Conservation (phyloP, 129 eudicot species). For the Centrapalus pauciflorus region DNA sequence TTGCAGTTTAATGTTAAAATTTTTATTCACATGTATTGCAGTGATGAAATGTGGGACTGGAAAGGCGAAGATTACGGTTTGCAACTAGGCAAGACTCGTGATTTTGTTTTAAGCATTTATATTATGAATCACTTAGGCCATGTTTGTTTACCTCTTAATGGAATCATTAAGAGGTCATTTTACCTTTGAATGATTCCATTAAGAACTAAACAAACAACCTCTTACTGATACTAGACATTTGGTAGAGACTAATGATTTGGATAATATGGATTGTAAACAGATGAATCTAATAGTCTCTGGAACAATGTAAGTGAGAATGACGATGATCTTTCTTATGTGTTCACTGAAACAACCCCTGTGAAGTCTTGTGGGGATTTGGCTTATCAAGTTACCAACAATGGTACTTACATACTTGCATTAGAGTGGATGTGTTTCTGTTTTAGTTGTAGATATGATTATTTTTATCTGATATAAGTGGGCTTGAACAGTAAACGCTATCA, state of each 20-base stretch:
- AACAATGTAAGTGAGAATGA: constrained; percentile 38
- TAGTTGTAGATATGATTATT: not conserved
- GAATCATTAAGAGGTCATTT: no score
- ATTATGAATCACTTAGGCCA: not conserved
- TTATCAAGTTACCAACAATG: constrained; percentile 38
- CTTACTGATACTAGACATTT: not conserved
- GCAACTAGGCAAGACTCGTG: constrained; percentile 34
- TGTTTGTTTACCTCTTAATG: no score
- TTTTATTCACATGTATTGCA: constrained; percentile 11
- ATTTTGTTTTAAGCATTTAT: not conserved
- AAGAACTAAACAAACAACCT: no score
- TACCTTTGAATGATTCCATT: no score
- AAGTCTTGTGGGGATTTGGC: constrained; percentile 79
- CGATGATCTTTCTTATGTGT: constrained; percentile 43
- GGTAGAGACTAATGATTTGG: constrained; percentile 4
- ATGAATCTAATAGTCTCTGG: constrained; percentile 46
- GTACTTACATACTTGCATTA: constrained; percentile 21
- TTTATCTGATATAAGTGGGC: constrained; percentile 2
- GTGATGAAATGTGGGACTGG: constrained; percentile 80
- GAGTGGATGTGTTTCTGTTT: not conserved
- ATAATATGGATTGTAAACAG: constrained; percentile 30
- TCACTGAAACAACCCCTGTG: constrained; percentile 68
- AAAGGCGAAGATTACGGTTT: constrained; percentile 44
- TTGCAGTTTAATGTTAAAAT: not conserved
- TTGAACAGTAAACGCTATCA: constrained; percentile 40